Percentiles rank a stretch among this genome's conserved stretches.
phyloP scores from a whole-genome alignment of 225 moss, liverwort and hornwort genomes.

The Marchantia paleacea region DNA sequence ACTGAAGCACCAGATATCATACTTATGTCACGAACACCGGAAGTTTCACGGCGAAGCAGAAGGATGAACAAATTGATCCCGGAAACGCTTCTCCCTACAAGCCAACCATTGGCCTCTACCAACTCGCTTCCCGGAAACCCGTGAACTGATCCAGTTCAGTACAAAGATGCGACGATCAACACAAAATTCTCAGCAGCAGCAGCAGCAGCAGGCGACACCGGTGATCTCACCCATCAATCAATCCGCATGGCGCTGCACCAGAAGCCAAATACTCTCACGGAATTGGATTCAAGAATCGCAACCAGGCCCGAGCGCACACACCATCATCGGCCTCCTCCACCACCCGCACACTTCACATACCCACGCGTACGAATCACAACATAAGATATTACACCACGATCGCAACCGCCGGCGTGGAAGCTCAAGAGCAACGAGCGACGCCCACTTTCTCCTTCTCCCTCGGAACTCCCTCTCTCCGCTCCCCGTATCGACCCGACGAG shows the following conservation, averaged over 20 bases:
- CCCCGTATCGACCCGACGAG: neutral
- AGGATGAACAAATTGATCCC: neutral
- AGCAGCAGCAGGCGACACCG: neutral
- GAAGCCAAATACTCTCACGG: neutral
- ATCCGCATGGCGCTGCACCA: neutral
- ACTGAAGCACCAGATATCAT: conserved; percentile 6
- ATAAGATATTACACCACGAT: neutral
- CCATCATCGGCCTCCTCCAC: neutral
- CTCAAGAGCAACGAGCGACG: neutral
- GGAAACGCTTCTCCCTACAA: neutral
- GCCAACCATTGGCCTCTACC: neutral
- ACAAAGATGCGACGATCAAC: neutral
- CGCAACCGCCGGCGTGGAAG: neutral
- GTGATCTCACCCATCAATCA: neutral
- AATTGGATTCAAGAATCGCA: conserved; percentile 3
- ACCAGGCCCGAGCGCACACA: neutral
- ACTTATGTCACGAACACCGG: neutral
- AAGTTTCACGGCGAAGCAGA: neutral
- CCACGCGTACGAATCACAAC: neutral
- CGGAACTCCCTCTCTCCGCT: neutral
- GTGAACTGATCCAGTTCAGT: conserved; percentile 5
- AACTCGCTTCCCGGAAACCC: neutral
- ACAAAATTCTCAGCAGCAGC: neutral
- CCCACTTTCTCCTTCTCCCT: neutral
- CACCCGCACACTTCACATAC: neutral